phyloP scores from a whole-genome alignment of 768 basidiomycete species.

The Amanita inopinata region DNA sequence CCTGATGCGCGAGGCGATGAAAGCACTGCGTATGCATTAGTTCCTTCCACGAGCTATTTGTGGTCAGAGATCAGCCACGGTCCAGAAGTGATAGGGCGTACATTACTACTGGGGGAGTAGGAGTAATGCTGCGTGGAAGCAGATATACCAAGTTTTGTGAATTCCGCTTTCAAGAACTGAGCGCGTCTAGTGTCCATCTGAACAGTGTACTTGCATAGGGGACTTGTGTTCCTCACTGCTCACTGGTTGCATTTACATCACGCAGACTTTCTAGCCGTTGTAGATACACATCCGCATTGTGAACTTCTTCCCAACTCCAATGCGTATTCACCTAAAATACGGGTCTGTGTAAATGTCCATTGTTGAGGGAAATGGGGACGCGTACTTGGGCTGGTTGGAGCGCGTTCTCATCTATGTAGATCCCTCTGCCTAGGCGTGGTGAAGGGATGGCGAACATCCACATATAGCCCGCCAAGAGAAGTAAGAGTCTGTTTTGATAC shows the following conservation, averaged over 20 bases:
- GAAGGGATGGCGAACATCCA: slow-evolving; percentile 81
- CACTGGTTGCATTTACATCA: slow-evolving; percentile 53
- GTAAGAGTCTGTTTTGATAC: slow-evolving; percentile 32
- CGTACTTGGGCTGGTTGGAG: slow-evolving; percentile 83
- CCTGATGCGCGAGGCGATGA: slow-evolving; percentile 88
- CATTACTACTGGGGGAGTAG: slow-evolving; percentile 42
- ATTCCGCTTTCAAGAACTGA: slow-evolving; percentile 47
- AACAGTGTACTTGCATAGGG: not conserved
- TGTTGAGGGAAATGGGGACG: not conserved
- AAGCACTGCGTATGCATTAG: slow-evolving; percentile 76
- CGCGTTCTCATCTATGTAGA: slow-evolving; percentile 94
- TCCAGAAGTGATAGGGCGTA: slow-evolving; percentile 22
- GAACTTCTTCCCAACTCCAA: slow-evolving; percentile 89
- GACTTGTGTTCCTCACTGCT: slow-evolving; percentile 45
- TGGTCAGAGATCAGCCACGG: slow-evolving; percentile 4
- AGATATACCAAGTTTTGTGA: slow-evolving; percentile 65
- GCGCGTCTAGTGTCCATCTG: slow-evolving; percentile 44
- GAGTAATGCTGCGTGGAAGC: slow-evolving; percentile 61
- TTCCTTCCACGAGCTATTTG: slow-evolving; percentile 46
- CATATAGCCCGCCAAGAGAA: slow-evolving; percentile 60
- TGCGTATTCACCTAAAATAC: slow-evolving; percentile 71
- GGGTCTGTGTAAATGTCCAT: not conserved
- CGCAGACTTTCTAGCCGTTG: slow-evolving; percentile 54
- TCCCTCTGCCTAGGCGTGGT: slow-evolving; percentile 49
- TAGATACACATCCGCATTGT: slow-evolving; percentile 75